Evolutionary conservation across 2,329 filamentous ascomycete species (phyloP), one percentile per base, ranked within the genome.

Genomic region (Ampelomyces quisqualis): DNA sequence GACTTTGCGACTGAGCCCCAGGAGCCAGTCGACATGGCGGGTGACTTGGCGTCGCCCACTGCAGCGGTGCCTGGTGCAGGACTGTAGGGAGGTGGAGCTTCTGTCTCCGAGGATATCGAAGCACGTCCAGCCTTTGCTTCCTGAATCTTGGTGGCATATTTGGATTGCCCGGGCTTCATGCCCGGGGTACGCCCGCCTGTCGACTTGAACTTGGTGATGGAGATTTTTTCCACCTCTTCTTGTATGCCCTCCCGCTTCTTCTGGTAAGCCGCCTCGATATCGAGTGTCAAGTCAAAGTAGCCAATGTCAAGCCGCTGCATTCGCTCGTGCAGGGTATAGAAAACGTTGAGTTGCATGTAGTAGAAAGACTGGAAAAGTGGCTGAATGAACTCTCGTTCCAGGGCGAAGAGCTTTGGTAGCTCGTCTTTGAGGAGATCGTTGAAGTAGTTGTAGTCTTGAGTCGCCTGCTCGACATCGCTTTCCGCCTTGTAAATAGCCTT

Each of bases 321-420:
- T 72, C 85, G 89, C 71, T 97, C 91, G 68, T 98, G 93, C 38
- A 98, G 77, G 1, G 93, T 98, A 72, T 98, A 98, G 70, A 97
- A 98, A 53, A 98, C 88, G 70, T 98, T 98, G 53, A 98, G 81
- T 71, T 98, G 93, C 93, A 98, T 98, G 76, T 97, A 98, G 73
- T 98, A 98, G 74, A 98, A 98, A 7, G 88, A 95, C 69, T 97
- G 93, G 77, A 98, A 98, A 6, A 98, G 81, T 2, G 93, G 93
- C 55, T 88, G 85, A 69, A 98, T 98, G 68, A 98, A 97, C 69
- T 97, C 86, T 51, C 85, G 81, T 70, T 98, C 93, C 13, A 98
- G 81, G 6, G 75, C 70, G 70, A 98, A 98, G 8, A 98, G 80
- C 69, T 90, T 89, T 19, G 93, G 93, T 49, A 98, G 76, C 72